Evolutionary conservation across 129 eudicot species (phyloP).

Genomic region (Helianthus tuberosus): DNA sequence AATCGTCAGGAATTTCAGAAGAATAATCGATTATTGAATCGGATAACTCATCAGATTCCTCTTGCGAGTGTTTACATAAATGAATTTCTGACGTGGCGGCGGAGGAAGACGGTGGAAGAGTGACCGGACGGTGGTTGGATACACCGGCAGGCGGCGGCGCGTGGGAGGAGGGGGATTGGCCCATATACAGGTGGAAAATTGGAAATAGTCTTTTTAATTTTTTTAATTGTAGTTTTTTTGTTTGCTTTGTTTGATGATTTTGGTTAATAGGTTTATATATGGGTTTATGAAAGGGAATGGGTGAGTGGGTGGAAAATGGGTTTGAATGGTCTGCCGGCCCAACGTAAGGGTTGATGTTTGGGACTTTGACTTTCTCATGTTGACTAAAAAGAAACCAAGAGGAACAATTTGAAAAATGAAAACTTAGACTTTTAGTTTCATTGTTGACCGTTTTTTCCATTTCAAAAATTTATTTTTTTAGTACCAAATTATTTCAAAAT

Average conservation of each 20-base stretch:
- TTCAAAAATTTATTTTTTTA: too few relatives aligned
- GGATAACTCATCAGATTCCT: constrained; percentile 15
- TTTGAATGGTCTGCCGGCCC: too few relatives aligned
- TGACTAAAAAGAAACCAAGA: too few relatives aligned
- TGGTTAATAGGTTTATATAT: too few relatives aligned
- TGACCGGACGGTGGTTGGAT: constrained; percentile 10
- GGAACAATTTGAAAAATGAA: too few relatives aligned
- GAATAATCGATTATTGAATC: constrained; percentile 26
- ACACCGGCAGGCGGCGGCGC: constrained; percentile 16
- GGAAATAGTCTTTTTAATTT: neutral
- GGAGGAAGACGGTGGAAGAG: neutral
- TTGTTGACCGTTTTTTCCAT: too few relatives aligned
- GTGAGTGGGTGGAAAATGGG: too few relatives aligned
- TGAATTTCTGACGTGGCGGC: constrained; percentile 16
- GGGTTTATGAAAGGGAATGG: too few relatives aligned
- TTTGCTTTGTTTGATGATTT: neutral
- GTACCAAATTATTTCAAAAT: too few relatives aligned
- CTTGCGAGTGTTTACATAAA: neutral
- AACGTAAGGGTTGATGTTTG: too few relatives aligned
- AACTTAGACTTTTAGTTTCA: too few relatives aligned
- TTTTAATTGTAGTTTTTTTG: neutral
- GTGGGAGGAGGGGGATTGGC: constrained; percentile 37
- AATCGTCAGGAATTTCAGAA: constrained; percentile 45
- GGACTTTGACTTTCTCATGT: too few relatives aligned
- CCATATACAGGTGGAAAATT: constrained; percentile 28